Conservation (phyloP, 805 yeast species). For the Candida caryicola region DNA sequence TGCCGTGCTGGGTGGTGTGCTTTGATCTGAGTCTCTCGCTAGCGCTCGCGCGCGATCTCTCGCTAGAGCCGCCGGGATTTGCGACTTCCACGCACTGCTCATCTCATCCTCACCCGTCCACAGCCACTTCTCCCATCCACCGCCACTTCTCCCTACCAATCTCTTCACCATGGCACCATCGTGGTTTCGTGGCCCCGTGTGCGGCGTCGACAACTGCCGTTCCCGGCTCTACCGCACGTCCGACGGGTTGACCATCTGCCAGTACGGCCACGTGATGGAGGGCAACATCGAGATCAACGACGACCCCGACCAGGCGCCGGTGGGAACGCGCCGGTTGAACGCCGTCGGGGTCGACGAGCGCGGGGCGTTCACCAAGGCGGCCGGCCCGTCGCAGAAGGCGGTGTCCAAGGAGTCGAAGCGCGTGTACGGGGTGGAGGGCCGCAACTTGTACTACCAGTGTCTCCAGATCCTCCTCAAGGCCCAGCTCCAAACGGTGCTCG, state of each 20-base stretch:
- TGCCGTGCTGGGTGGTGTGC: neutral
- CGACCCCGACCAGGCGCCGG: slow-evolving; percentile 64
- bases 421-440: slow-evolving; percentile 50
- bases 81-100: neutral
- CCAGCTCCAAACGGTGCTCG: slow-evolving; percentile 35
- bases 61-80: too few relatives aligned
- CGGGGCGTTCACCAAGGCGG: slow-evolving; percentile 7
- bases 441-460: slow-evolving; percentile 41
- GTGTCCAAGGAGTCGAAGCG: slow-evolving; percentile 8
- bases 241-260: slow-evolving; percentile 83
- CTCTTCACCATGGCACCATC: too few relatives aligned
- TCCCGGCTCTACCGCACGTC: slow-evolving; percentile 68
- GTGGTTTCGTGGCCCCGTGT: slow-evolving; percentile 74
- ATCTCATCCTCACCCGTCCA: slow-evolving; percentile 12
- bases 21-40: neutral
- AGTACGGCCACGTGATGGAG: slow-evolving; percentile 85
- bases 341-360: slow-evolving; percentile 21
- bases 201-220: slow-evolving; percentile 89
- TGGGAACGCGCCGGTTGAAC: slow-evolving; percentile 54
- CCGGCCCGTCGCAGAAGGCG: slow-evolving; percentile 2
- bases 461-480: slow-evolving; percentile 50
- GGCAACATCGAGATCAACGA: slow-evolving; percentile 77
- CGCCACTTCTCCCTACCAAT: slow-evolving; percentile 7
- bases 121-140: neutral
- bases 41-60: too few relatives aligned